Base-by-base conservation (phyloP, 1,284 basidiomycete genomes). In the Testicularia cyperi region DNA sequence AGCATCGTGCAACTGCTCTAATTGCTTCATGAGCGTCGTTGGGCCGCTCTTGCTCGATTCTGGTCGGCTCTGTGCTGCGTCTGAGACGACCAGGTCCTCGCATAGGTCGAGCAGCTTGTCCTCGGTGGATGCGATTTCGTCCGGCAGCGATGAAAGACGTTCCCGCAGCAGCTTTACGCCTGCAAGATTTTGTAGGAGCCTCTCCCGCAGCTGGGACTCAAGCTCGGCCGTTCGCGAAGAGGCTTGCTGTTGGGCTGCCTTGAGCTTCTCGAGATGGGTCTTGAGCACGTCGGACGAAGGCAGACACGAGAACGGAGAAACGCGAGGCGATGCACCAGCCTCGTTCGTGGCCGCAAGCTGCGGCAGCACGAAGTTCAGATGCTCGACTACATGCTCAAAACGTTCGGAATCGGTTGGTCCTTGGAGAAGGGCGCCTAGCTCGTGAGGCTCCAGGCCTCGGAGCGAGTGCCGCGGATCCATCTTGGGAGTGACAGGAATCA, bases 91-190 rank as follows among this genome's bases (percentile, higher is more conserved):
- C 9, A 65, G 55, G 31, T 60, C 41, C 19, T 55, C 38, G 29
- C 56, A 56, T 2, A 67, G 60, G 14, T 58, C 53, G 25, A 63
- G 38, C 7, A 67, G 36, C 43, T 41, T 46, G 20, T 67, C 65
- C 29, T 67, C 65, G 5, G 46, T 52, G 5, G 33, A 37, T 2
- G 52, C 51, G 14, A 67, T 64, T 1, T 52, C 44, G 10, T 57
- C 60, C 0, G 65, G 65, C 1, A 67, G 40, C 2, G 47, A 27
- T 0, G 37, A 23, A 10, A 67, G 56, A 16, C 21, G 38, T 7
- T 56, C 19, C 15, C 44, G 52, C 32, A 63, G 46, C 5, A 45
- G 28, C 34, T 51, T 52, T 26, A 57, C 60, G 2, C 41, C 42
- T 4, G 42, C 28, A 1, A 63, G 38, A 31, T 36, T 43, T 32